Conservation (phyloP, 306 rosid species). For the Prunus mume region DNA sequence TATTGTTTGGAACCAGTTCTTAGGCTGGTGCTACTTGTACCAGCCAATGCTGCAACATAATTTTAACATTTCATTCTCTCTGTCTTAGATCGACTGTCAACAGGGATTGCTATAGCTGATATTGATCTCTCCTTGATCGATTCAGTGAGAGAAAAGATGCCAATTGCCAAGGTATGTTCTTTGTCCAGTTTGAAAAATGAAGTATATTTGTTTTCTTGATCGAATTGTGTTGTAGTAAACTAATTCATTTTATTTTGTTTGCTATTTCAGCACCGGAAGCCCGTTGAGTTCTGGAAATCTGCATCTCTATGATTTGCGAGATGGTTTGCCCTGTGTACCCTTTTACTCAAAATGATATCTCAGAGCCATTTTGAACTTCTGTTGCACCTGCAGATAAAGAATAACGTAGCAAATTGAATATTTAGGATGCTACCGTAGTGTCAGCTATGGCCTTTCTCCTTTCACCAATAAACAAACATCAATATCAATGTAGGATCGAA, state of each 20-base stretch:
- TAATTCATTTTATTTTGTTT: slow-evolving; percentile 10
- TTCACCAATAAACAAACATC: neutral
- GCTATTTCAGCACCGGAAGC: slow-evolving; percentile 74
- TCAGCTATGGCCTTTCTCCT: neutral
- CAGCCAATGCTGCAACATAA: neutral
- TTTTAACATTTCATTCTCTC: slow-evolving; percentile 16
- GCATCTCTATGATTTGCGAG: slow-evolving; percentile 46
- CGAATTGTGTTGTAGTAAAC: neutral
- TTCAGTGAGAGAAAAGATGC: slow-evolving; percentile 82
- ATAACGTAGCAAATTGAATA: neutral
- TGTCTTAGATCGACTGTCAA: slow-evolving; percentile 66
- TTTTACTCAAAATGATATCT: neutral
- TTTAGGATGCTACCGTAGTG: neutral
- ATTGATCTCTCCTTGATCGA: slow-evolving; percentile 71
- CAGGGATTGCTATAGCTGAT: slow-evolving; percentile 84
- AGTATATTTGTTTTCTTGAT: neutral
- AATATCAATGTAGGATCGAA: neutral
- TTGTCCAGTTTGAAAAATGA: neutral
- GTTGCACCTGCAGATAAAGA: neutral
- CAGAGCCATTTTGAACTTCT: neutral
- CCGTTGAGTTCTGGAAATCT: slow-evolving; percentile 74
- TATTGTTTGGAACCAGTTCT: slow-evolving; percentile 2
- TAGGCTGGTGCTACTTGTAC: neutral
- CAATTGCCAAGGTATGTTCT: slow-evolving; percentile 64
- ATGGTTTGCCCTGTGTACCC: neutral